Evolutionary conservation across 352 stramenopile species (phyloP).

Genomic region (Phytophthora tubulina): DNA sequence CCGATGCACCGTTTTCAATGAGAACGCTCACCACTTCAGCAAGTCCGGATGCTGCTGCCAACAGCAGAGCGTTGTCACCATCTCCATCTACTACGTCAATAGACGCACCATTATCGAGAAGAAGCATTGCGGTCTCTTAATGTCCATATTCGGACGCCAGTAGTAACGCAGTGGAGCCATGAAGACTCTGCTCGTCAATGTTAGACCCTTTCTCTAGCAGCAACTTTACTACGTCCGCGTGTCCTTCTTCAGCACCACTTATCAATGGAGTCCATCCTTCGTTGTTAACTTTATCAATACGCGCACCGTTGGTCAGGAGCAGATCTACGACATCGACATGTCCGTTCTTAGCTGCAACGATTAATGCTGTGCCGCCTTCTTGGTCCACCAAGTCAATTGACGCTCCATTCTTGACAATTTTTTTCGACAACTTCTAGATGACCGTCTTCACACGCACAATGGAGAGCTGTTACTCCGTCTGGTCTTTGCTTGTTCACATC

Average conservation of each 20-base stretch:
- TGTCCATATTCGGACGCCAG: slow-evolving; percentile 5
- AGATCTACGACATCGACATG: slow-evolving; percentile 1
- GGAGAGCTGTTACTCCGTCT: slow-evolving; percentile 2
- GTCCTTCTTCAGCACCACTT: slow-evolving; percentile 1
- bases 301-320: slow-evolving; percentile 5
- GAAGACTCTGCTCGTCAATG: slow-evolving; percentile 6
- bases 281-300: background rate
- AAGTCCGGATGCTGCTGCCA: slow-evolving; percentile 10
- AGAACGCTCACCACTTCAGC: slow-evolving; percentile 5
- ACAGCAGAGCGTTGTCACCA: slow-evolving; percentile 9
- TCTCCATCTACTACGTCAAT: slow-evolving; percentile 15
- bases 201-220: slow-evolving; percentile 19
- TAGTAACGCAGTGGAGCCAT: slow-evolving; percentile 12
- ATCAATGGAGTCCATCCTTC: slow-evolving; percentile 1
- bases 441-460: background rate
- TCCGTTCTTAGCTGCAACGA: slow-evolving; percentile 6
- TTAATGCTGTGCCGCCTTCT: slow-evolving; percentile 10
- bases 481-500: background rate
- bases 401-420: background rate
- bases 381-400: slow-evolving; percentile 1
- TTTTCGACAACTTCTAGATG: background rate
- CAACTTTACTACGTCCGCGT: slow-evolving; percentile 1
- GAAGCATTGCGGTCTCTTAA: background rate
- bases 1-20: slow-evolving; percentile 3
- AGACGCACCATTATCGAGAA: slow-evolving; percentile 9